Evolutionary conservation across 2,329 filamentous ascomycete species (phyloP).

Genomic region (Alternaria hordeiaustralica): DNA sequence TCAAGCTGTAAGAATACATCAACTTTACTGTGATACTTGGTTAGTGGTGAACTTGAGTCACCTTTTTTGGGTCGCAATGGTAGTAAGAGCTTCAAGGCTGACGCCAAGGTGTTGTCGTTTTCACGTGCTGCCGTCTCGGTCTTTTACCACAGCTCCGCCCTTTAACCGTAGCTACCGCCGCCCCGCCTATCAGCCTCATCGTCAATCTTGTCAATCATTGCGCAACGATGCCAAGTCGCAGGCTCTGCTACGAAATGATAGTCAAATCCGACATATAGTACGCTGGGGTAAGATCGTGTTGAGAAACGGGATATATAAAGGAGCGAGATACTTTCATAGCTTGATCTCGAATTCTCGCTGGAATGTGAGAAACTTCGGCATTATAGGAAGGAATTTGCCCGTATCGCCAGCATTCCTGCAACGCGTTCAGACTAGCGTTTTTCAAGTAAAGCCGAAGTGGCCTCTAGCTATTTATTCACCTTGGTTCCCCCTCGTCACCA

Average conservation of each 20-base stretch:
- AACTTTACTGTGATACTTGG: neutral
- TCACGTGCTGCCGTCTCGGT: neutral
- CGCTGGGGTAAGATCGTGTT: neutral
- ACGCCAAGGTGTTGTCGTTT: neutral
- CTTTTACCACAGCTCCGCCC: neutral
- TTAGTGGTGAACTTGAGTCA: neutral
- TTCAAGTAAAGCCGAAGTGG: neutral
- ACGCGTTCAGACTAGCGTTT: neutral
- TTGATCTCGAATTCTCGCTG: neutral
- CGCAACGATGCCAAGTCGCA: neutral
- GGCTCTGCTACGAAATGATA: neutral
- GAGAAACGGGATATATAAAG: no score
- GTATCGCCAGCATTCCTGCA: neutral
- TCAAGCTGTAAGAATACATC: neutral
- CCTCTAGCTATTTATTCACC: neutral
- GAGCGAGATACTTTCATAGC: no score
- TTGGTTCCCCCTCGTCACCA: neutral
- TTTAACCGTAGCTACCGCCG: neutral
- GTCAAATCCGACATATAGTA: neutral
- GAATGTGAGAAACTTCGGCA: neutral
- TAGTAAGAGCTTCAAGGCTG: neutral
- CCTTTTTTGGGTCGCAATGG: neutral
- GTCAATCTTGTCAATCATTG: neutral
- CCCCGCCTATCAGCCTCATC: neutral
- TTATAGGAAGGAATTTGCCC: neutral